phyloP scores from a whole-genome alignment of 1,284 basidiomycete species.

The Cutaneotrichosporon dermatis region DNA sequence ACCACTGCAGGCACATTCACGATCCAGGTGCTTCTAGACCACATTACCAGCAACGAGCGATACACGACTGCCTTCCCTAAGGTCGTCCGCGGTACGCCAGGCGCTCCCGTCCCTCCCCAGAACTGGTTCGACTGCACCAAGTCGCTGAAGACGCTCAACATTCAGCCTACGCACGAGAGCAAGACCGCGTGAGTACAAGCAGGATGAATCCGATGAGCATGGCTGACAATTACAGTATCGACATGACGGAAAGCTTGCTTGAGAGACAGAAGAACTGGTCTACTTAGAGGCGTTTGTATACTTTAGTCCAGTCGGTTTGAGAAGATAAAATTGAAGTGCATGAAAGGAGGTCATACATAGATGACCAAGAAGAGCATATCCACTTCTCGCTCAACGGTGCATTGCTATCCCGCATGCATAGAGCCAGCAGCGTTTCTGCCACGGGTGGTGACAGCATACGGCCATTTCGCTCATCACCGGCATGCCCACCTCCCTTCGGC shows the following conservation, averaged over 20 bases:
- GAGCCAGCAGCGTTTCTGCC: too few relatives aligned
- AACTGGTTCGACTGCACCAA: slow-evolving; percentile 27
- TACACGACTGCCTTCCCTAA: slow-evolving; percentile 21
- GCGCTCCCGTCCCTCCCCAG: slow-evolving; percentile 15
- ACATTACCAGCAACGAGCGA: slow-evolving; percentile 4
- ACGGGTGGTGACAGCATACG: too few relatives aligned
- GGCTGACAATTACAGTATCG: slow-evolving; percentile 3
- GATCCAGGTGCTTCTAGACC: slow-evolving; percentile 22
- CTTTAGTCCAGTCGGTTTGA: too few relatives aligned
- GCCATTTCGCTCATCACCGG: too few relatives aligned
- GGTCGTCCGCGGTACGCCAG: slow-evolving; percentile 11
- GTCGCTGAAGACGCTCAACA: slow-evolving; percentile 12
- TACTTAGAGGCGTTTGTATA: not conserved
- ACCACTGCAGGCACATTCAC: slow-evolving; percentile 13
- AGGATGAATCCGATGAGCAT: too few relatives aligned
- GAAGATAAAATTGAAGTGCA: too few relatives aligned
- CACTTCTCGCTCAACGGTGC: too few relatives aligned
- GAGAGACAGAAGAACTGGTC: slow-evolving; percentile 12
- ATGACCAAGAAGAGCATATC: not conserved
- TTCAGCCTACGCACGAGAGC: slow-evolving; percentile 14
- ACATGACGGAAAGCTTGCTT: slow-evolving; percentile 23
- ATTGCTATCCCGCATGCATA: too few relatives aligned
- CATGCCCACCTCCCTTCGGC: too few relatives aligned
- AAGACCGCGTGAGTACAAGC: slow-evolving; percentile 13
- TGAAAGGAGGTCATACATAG: not conserved